Percentiles rank a stretch among this genome's conserved stretches.
These are phyloP conservation scores for Daldinia vernicosa DNA, from an alignment of 495 filamentous ascomycete species.

Conservation along the genomic window DNA sequence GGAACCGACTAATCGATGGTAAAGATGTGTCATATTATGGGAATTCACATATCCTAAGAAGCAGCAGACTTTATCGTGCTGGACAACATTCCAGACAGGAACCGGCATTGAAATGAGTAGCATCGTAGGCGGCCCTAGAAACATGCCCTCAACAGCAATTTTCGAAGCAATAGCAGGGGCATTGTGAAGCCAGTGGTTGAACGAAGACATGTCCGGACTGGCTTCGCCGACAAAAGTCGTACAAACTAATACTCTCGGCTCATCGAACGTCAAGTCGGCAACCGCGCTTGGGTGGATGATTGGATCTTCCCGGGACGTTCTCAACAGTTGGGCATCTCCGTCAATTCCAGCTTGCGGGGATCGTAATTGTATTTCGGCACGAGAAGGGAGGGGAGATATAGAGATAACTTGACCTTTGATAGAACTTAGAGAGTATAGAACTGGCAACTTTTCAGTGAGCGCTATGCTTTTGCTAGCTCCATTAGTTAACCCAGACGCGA, in stretches of 20 bases:
- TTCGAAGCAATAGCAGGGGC: slow-evolving; percentile 58
- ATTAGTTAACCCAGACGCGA: slow-evolving; percentile 53
- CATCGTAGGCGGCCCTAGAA: slow-evolving; percentile 65
- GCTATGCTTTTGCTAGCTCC: slow-evolving; percentile 51
- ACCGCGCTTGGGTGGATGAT: slow-evolving; percentile 53
- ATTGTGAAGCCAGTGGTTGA: slow-evolving; percentile 65
- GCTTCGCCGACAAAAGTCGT: slow-evolving; percentile 66
- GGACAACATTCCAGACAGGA: slow-evolving; percentile 63
- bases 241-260: slow-evolving; percentile 62
- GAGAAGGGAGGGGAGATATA: slow-evolving; percentile 54
- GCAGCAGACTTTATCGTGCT: slow-evolving; percentile 65
- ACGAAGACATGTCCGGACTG: slow-evolving; percentile 64
- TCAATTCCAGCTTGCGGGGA: slow-evolving; percentile 54
- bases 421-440: slow-evolving; percentile 59
- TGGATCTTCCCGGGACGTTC: slow-evolving; percentile 48
- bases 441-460: slow-evolving; percentile 53
- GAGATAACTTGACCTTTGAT: slow-evolving; percentile 57
- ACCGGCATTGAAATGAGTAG: slow-evolving; percentile 65
- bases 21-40: slow-evolving; percentile 66
- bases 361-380: slow-evolving; percentile 47
- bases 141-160: slow-evolving; percentile 66
- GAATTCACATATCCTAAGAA: slow-evolving; percentile 65
- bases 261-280: slow-evolving; percentile 61
- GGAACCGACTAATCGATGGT: slow-evolving; percentile 60
- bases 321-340: slow-evolving; percentile 44